phyloP scores from a whole-genome alignment of 306 rosid species.

The Dalbergia oliveri region DNA sequence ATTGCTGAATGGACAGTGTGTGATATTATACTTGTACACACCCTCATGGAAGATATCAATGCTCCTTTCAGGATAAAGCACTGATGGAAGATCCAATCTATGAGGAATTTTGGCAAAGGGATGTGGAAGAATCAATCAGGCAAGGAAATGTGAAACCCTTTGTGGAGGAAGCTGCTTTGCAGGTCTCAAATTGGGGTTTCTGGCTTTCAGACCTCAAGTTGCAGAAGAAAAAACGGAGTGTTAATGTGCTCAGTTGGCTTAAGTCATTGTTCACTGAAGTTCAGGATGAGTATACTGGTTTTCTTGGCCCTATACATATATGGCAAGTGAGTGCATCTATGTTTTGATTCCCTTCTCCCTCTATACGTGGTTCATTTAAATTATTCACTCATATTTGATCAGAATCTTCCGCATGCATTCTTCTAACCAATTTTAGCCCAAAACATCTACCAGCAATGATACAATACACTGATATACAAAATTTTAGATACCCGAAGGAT shows the following conservation, averaged over 20 bases:
- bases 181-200: conserved; percentile 96
- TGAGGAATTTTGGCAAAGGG: conserved; percentile 99
- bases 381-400: conserved; percentile 4
- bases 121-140: conserved; percentile 94
- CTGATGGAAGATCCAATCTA: conserved; percentile 90
- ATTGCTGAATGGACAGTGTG: not conserved
- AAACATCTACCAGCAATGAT: conserved; percentile 16
- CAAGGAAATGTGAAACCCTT: conserved; percentile 81
- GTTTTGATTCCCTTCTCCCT: conserved; percentile 13
- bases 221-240: conserved; percentile 70
- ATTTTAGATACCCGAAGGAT: not conserved
- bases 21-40: conserved; percentile 23
- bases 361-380: conserved; percentile 18
- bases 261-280: conserved; percentile 71
- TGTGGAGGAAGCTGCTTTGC: conserved; percentile 90
- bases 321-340: conserved; percentile 84
- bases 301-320: conserved; percentile 95
- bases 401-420: conserved; percentile 29
- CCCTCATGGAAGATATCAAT: conserved; percentile 35
- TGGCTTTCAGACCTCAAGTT: conserved; percentile 87
- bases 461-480: no score
- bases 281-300: conserved; percentile 78
- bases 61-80: conserved; percentile 78
- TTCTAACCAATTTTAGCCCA: conserved; percentile 17
- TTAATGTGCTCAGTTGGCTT: conserved; percentile 70